Base-by-base conservation (phyloP, 768 basidiomycete genomes). In the Termitomyces eurrhizus region DNA sequence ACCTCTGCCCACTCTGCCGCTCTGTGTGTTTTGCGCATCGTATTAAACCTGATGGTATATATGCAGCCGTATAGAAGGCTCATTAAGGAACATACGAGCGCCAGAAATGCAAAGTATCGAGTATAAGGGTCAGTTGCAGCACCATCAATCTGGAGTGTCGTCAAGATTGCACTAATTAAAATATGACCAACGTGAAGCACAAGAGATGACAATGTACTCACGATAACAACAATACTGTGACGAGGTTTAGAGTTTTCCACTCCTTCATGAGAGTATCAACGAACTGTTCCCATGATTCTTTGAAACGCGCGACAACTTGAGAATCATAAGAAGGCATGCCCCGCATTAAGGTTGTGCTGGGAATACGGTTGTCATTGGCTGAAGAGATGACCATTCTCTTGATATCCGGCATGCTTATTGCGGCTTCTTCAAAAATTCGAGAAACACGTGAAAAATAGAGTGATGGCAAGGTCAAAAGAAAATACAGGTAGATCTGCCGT, bases 381-480 rank as follows among this genome's bases (percentile, higher is more conserved):
- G 42, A 44, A 44, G 42, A 44, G 4, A 44, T 72, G 0, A 70
- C 72, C 78, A 82, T 78, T 51, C 72, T 66, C 49, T 79, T 74
- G 32, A 89, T 75, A 59, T 89, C 85, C 7, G 80, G 80, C 63
- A 80, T 74, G 54, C 80, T 85, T 48, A 88, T 68, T 42, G 88
- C 80, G 2, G 86, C 86, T 50, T 86, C 84, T 61, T 84, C 81
- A 55, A 88, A 88, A 37, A 89, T 78, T 32, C 82, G 77, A 3
- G 82, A 79, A 11, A 89, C 87, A 1, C 88, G 79, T 4, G 83
- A 81, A 69, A 87, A 87, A 67, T 90, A 90, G 18, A 89, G 68
- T 7, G 81, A 77, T 0, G 88, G 88, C 8, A 88, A 74, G 14
- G 81, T 78, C 12, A 89, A 74, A 1, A 89, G 77, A 16, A 73